These are phyloP conservation scores for Fusarium sp. DNA, from an alignment of 2,329 filamentous ascomycete species.

Conservation along the genomic window DNA sequence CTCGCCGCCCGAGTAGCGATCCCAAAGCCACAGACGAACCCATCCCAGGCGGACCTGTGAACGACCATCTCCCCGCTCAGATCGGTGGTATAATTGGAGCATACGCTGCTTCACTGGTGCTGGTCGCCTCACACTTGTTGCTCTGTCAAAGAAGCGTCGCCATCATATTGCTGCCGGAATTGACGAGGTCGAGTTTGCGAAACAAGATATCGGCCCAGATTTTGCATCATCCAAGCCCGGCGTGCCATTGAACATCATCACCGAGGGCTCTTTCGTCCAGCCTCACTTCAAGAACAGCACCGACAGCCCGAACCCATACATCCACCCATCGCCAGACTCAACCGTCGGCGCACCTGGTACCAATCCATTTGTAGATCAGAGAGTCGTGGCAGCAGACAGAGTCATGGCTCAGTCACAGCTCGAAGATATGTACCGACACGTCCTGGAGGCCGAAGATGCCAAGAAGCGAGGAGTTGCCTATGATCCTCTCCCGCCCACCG, in stretches of 20 bases:
- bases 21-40: conserved; percentile 72
- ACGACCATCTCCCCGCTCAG: conserved; percentile 81
- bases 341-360: conserved; percentile 66
- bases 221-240: conserved; percentile 35
- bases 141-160: conserved; percentile 68
- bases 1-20: conserved; percentile 46
- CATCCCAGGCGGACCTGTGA: conserved; percentile 67
- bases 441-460: conserved; percentile 87
- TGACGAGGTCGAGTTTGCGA: conserved; percentile 61
- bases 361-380: conserved; percentile 80
- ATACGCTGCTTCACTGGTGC: conserved; percentile 81
- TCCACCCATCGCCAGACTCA: conserved; percentile 61
- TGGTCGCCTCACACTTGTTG: conserved; percentile 77
- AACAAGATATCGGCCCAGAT: conserved; percentile 39
- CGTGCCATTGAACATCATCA: conserved; percentile 32
- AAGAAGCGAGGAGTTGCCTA: conserved; percentile 68
- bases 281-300: conserved; percentile 62
- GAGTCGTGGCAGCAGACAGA: conserved; percentile 79
- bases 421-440: conserved; percentile 90
- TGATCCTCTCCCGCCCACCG: conserved; percentile 54
- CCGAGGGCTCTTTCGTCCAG: conserved; percentile 47
- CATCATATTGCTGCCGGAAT: conserved; percentile 65
- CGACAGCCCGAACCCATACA: conserved; percentile 54
- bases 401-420: conserved; percentile 83
- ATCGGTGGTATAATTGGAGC: conserved; percentile 86